Base-by-base conservation (phyloP, 192 early-diverging fungal species). In the Gamsiella multidivaricata region DNA sequence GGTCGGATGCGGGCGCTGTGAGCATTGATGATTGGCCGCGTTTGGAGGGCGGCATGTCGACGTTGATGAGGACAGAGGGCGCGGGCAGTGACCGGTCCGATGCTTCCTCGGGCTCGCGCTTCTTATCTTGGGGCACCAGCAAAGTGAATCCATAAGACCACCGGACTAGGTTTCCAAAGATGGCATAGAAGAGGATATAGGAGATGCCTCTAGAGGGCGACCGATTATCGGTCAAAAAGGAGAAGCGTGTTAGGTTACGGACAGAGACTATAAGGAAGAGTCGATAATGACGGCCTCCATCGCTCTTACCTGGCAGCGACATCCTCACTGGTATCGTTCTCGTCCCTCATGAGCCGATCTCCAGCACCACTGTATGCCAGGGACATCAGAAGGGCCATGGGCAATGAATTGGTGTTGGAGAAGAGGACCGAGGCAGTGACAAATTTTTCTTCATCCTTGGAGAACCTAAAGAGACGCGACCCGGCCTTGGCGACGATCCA, bases 151-250 rank as follows among this genome's bases (percentile, higher is more conserved):
- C 92, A 61, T 91, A 89, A 25, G 90, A 92, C 92, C 92, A 94
- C 26, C 91, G 87, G 52, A 92, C 49, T 18, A 94, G 85, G 64
- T 94, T 93, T 66, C 89, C 88, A 54, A 95, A 90, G 51, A 92
- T 88, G 46, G 89, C 90, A 73, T 89, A 93, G 43, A 95, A 92
- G 36, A 95, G 82, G 23, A 91, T 91, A 58, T 93, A 95, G 1
- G 92, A 91, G 29, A 93, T 87, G 15, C 91, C 91, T 55, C 92
- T 88, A 49, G 61, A 74, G 5, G 2, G n/a, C n/a, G n/a, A n/a
- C n/a, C n/a, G n/a, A n/a, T n/a, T n/a, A n/a, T n/a, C n/a, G n/a
- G n/a, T n/a, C n/a, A n/a, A n/a, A n/a, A n/a, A n/a, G n/a, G n/a
- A n/a, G n/a, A n/a, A n/a, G n/a, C 33, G 2, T 0, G n/a, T 39